Percentiles rank a stretch among this genome's conserved stretches.
phyloP scores from a whole-genome alignment of 352 stramenopile genomes.

The Globisporangium cystogenes region DNA sequence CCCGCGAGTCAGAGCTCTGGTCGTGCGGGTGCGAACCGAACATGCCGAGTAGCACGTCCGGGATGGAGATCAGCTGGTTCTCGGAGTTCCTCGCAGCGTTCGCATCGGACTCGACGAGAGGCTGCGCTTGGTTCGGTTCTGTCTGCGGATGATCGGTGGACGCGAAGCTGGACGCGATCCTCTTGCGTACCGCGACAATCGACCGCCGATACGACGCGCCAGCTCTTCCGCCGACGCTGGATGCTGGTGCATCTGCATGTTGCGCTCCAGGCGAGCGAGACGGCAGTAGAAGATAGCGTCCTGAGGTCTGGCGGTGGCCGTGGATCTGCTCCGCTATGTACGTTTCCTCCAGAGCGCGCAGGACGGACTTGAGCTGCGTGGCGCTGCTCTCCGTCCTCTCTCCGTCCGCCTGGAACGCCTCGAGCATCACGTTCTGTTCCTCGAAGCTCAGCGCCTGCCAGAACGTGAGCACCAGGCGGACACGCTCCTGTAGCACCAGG shows the following conservation, averaged over 20 bases:
- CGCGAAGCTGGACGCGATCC: slow-evolving; percentile 11
- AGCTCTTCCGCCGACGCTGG: not conserved
- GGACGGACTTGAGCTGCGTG: slow-evolving; percentile 29
- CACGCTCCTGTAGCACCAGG: slow-evolving; percentile 56
- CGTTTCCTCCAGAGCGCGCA: slow-evolving; percentile 49
- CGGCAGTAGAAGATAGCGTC: slow-evolving; percentile 17
- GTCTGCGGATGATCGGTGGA: slow-evolving; percentile 6
- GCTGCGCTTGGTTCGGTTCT: not conserved
- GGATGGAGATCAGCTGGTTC: slow-evolving; percentile 25
- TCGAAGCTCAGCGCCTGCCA: slow-evolving; percentile 50
- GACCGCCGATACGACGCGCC: slow-evolving; percentile 3
- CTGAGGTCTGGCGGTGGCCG: slow-evolving; percentile 28
- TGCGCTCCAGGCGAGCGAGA: not conserved
- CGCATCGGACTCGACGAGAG: not conserved
- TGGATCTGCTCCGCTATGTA: slow-evolving; percentile 61
- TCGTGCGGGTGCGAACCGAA: slow-evolving; percentile 17
- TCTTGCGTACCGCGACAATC: slow-evolving; percentile 3
- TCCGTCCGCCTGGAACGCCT: slow-evolving; percentile 16
- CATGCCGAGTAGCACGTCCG: slow-evolving; percentile 36
- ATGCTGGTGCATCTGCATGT: slow-evolving; percentile 7
- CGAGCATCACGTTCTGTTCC: slow-evolving; percentile 35
- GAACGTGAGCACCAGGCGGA: slow-evolving; percentile 39
- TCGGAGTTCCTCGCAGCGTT: not conserved
- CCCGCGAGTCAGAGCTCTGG: slow-evolving; percentile 9
- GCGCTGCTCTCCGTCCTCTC: slow-evolving; percentile 2